Evolutionary conservation across 495 filamentous ascomycete genomes (phyloP).

Genomic region (Neurospora discreta): DNA sequence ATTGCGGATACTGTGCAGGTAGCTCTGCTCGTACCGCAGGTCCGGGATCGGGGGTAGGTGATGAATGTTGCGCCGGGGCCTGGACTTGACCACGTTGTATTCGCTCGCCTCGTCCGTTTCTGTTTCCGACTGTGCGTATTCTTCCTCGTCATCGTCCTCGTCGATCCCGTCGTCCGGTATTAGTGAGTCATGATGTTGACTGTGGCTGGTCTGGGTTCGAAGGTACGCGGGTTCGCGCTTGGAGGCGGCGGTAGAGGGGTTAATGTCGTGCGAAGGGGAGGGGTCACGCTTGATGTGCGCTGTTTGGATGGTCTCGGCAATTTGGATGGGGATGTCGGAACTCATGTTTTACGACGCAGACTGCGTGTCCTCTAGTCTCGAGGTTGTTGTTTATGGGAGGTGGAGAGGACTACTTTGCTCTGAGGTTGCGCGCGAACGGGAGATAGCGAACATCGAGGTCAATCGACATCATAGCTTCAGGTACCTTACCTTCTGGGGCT

Average conservation of each 20-base stretch:
- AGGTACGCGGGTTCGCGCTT: constrained; percentile 36
- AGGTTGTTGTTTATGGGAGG: neutral
- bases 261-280: constrained; percentile 62
- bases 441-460: neutral
- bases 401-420: neutral
- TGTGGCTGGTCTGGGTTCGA: constrained; percentile 3
- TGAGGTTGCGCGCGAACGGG: neutral
- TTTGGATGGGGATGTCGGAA: constrained; percentile 41
- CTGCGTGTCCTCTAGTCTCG: neutral
- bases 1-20: constrained; percentile 69
- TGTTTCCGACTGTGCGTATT: constrained; percentile 11
- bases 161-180: constrained; percentile 10
- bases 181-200: neutral
- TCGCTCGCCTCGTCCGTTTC: constrained; percentile 21
- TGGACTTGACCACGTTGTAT: constrained; percentile 42
- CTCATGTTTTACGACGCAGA: constrained; percentile 15
- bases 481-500: neutral
- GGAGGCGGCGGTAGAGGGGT: constrained; percentile 63
- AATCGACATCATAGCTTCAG: neutral
- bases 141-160: constrained; percentile 11
- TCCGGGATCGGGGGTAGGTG: constrained; percentile 80
- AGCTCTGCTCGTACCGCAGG: constrained; percentile 94
- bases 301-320: constrained; percentile 68
- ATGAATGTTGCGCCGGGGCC: constrained; percentile 32
- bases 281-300: constrained; percentile 62